These are phyloP conservation scores for Cordyceps cateniannulata DNA, from an alignment of 2,329 filamentous ascomycete genomes.

Conservation along the genomic window DNA sequence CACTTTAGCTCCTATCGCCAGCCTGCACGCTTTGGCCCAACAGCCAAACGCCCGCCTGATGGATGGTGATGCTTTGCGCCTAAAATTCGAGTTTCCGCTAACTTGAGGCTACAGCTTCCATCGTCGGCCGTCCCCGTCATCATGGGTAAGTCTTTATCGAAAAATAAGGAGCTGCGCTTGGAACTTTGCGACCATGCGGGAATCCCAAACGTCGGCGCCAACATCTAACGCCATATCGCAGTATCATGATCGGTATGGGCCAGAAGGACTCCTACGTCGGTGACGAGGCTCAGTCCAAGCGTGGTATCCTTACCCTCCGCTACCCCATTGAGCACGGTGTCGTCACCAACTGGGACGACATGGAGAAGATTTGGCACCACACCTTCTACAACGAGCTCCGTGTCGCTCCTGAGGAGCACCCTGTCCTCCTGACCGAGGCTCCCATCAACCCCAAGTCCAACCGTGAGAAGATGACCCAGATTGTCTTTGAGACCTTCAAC, in stretches of 20 bases:
- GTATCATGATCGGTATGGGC: conserved; percentile 99
- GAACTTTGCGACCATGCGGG: neutral
- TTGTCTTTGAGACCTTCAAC: conserved; percentile 99
- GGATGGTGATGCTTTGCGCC: neutral
- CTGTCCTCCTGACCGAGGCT: conserved; percentile 96
- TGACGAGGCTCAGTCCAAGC: conserved; percentile 99
- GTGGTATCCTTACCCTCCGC: conserved; percentile 99
- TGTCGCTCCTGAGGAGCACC: conserved; percentile 99
- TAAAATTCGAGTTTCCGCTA: neutral
- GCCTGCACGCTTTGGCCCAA: conserved; percentile 3
- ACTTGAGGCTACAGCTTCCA: conserved; percentile 47
- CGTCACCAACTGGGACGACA: conserved; percentile 99
- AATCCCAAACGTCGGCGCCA: conserved; percentile 12
- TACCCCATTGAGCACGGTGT: conserved; percentile 99
- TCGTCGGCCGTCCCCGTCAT: conserved; percentile 98
- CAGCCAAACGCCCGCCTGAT: neutral
- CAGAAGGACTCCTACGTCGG: conserved; percentile 99
- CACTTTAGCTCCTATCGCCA: conserved; percentile 25
- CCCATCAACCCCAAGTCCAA: conserved; percentile 99
- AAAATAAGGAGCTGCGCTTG: neutral
- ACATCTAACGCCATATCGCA: conserved; percentile 30
- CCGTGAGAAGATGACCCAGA: conserved; percentile 99
- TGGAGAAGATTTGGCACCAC: conserved; percentile 99
- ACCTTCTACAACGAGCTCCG: conserved; percentile 99
- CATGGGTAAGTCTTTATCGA: conserved; percentile 2